Evolutionary conservation across 2,329 filamentous ascomycete genomes (phyloP).

Genomic region (Thielaviopsis euricoi): DNA sequence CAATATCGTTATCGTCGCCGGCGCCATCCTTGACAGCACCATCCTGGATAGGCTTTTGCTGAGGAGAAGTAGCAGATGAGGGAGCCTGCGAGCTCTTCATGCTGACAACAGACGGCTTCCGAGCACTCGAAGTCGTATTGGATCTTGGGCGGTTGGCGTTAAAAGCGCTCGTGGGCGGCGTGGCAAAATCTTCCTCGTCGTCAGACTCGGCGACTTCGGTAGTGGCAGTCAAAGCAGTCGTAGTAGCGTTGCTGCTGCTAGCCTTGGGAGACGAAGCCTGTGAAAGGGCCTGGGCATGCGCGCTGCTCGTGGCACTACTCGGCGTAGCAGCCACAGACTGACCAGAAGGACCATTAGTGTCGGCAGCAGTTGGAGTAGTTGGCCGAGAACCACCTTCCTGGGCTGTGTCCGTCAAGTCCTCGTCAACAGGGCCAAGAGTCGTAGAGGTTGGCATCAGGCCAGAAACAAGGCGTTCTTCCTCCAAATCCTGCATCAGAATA

Average conservation of each 20-base stretch:
- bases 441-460: not conserved
- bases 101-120: slow-evolving; percentile 9
- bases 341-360: not conserved
- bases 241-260: not conserved
- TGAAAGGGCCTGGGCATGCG: slow-evolving; percentile 1
- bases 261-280: not conserved
- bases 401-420: not conserved
- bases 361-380: not conserved
- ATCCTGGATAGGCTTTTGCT: slow-evolving; percentile 21
- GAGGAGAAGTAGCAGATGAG: slow-evolving; percentile 1
- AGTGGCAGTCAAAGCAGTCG: not conserved
- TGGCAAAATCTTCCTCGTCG: slow-evolving; percentile 14
- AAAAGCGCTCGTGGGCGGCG: slow-evolving; percentile 27
- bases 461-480: slow-evolving; percentile 43
- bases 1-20: slow-evolving; percentile 40
- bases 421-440: slow-evolving; percentile 5
- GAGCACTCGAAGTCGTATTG: not conserved
- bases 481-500: slow-evolving; percentile 68
- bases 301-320: not conserved
- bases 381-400: slow-evolving; percentile 2
- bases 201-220: not conserved
- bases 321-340: not conserved
- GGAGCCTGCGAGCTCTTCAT: slow-evolving; percentile 19
- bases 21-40: slow-evolving; percentile 17
- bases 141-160: not conserved